phyloP scores from a whole-genome alignment of 257 asterid species.

The Ilex asprella region DNA sequence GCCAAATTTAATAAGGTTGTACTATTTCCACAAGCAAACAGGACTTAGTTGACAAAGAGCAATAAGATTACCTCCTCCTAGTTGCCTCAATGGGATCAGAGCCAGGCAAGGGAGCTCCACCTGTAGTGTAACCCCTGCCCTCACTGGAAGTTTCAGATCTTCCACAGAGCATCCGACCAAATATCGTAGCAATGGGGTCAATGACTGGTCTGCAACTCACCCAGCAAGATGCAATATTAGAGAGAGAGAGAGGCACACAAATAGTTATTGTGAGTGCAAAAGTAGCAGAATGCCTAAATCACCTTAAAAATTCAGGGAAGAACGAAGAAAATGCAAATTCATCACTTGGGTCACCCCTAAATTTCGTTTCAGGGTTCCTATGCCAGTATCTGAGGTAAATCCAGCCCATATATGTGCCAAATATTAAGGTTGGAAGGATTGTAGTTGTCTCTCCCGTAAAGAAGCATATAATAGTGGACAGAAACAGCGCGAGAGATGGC shows the following conservation, averaged over 20 bases:
- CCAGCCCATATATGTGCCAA: constrained; percentile 88
- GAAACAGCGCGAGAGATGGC: constrained; percentile 68
- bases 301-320: constrained; percentile 74
- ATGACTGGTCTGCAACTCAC: constrained; percentile 55
- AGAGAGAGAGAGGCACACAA: constrained; percentile 8
- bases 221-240: constrained; percentile 18
- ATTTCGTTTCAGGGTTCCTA: constrained; percentile 59
- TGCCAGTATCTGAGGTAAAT: constrained; percentile 93
- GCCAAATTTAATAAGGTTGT: not conserved
- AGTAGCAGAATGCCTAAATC: constrained; percentile 1
- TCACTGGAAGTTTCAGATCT: constrained; percentile 56
- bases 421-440: constrained; percentile 68
- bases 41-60: not conserved
- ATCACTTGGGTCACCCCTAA: constrained; percentile 92
- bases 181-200: constrained; percentile 66
- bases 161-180: constrained; percentile 70
- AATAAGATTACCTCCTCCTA: constrained; percentile 64
- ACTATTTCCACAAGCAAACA: not conserved
- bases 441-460: constrained; percentile 61
- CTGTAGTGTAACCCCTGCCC: constrained; percentile 48
- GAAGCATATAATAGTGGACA: constrained; percentile 55
- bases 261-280: not conserved
- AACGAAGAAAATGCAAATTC: constrained; percentile 78
- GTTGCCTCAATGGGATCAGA: constrained; percentile 92
- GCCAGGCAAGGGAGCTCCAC: constrained; percentile 62